Base-by-base conservation (phyloP, 1,139 yeast genomes). In the Blastobotrys proliferans region DNA sequence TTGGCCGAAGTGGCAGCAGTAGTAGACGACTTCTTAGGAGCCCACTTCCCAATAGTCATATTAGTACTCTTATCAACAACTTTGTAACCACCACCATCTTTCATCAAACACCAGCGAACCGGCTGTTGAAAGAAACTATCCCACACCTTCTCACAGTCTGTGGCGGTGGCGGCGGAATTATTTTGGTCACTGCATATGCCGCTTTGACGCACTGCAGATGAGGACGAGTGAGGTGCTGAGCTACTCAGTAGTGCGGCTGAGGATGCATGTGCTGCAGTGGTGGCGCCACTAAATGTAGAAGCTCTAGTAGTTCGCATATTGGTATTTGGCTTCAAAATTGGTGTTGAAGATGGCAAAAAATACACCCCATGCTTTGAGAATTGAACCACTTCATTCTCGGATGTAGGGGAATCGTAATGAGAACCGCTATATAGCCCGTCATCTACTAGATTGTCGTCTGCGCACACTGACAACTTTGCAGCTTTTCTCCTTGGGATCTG, bases 11-110 rank as follows among this genome's bases (percentile, higher is more conserved):
- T 33, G 31, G 32, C 29, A 32, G 8, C 31, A 29, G 22, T 10
- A 20, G 25, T 35, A 27, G 40, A 32, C n/a, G 26, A 19, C 32
- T 41, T 35, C 40, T 39, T 45, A 27, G 39, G 35, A 9, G 35
- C 35, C 53, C 53, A 50, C 24, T 39, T 41, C n/a, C 53, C 53
- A 11, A 50, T 36, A 4, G 45, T 35, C 6, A 34, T 21, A 40
- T 41, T 36, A 11, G 53, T 50, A 6, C 49, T 40, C n/a, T 44
- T 40, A 35, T 50, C 53, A 17, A 48, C 37, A n/a, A 50, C 39
- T 28, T 36, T 24, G 14, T 44, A 36, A 9, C 42, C 38, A 8
- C n/a, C 5, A 2, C 29, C 35, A 10, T 44, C 44, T n/a, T 31
- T 27, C 4, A 47, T 41, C 18, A 48, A 36, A 5, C 34, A 14